Conservation (phyloP, 305 asterid genomes). For the Caryopteris hybrid region DNA sequence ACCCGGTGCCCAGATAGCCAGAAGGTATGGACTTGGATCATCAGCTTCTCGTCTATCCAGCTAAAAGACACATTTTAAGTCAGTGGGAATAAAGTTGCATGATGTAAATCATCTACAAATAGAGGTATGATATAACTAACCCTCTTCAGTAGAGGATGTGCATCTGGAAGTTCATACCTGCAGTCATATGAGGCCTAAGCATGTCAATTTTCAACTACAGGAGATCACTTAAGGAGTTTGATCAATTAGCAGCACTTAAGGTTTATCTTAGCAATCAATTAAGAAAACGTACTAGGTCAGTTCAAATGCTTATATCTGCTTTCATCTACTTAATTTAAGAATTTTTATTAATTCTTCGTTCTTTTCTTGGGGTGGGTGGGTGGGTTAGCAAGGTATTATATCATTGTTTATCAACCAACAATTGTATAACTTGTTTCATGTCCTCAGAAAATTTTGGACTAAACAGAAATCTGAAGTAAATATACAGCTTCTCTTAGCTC, state of each 20-base stretch:
- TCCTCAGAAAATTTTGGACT: neutral
- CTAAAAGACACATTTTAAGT: constrained; percentile 33
- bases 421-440: neutral
- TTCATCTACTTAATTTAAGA: neutral
- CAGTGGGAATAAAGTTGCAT: constrained; percentile 23
- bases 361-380: neutral
- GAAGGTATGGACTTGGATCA: constrained; percentile 96
- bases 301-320: neutral
- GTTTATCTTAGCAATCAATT: neutral
- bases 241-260: neutral
- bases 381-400: neutral
- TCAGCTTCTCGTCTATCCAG: constrained; percentile 84
- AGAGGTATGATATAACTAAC: constrained; percentile 42
- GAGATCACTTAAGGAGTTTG: neutral
- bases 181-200: constrained; percentile 16
- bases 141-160: constrained; percentile 71
- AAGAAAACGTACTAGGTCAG: neutral
- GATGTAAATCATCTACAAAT: constrained; percentile 8
- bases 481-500: neutral
- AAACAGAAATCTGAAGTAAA: neutral
- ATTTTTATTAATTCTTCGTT: too few species aligned
- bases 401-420: neutral
- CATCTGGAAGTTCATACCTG: constrained; percentile 90
- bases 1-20: constrained; percentile 98
- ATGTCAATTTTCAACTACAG: constrained; percentile 3